Conservation (phyloP, 371 early-diverging fungal genomes). For the Mucor plumbeus region DNA sequence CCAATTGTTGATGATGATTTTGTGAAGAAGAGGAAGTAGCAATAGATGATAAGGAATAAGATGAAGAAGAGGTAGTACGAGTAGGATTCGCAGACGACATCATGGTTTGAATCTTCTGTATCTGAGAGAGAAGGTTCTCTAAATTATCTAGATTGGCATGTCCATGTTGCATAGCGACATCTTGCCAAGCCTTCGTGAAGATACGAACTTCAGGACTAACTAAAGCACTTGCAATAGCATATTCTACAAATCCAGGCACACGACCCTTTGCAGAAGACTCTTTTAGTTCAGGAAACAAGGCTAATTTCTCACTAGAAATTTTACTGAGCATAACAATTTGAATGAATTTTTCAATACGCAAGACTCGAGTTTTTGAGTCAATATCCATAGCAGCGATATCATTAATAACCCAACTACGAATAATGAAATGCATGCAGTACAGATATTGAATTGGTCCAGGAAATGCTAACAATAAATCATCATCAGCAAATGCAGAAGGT, state of each 20-base stretch:
- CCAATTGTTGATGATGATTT: neutral
- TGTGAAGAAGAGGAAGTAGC: slow-evolving; percentile 1
- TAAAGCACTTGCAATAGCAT: slow-evolving; percentile 75
- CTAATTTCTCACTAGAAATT: slow-evolving; percentile 40
- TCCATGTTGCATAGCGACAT: slow-evolving; percentile 56
- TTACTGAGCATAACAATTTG: slow-evolving; percentile 65
- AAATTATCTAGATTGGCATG: slow-evolving; percentile 63
- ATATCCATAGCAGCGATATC: slow-evolving; percentile 62
- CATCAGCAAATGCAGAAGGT: slow-evolving; percentile 44
- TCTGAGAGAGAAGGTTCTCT: slow-evolving; percentile 42
- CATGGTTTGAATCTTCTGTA: slow-evolving; percentile 13
- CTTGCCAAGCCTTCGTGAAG: slow-evolving; percentile 74
- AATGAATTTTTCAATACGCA: slow-evolving; percentile 69
- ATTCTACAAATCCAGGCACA: slow-evolving; percentile 81
- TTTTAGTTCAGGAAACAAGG: slow-evolving; percentile 39
- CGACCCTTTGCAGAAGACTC: slow-evolving; percentile 26
- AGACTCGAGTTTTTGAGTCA: slow-evolving; percentile 55
- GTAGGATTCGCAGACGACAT: neutral
- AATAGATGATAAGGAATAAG: slow-evolving; percentile 11
- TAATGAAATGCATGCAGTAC: slow-evolving; percentile 71
- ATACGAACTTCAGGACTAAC: slow-evolving; percentile 80
- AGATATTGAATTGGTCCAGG: slow-evolving; percentile 75
- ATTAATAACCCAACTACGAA: slow-evolving; percentile 76
- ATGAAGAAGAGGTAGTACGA: neutral
- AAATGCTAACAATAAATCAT: slow-evolving; percentile 61